Percentiles rank a stretch among this genome's conserved stretches.
Conservation (phyloP, 257 asterid species). For the Gentiana straminea region DNA sequence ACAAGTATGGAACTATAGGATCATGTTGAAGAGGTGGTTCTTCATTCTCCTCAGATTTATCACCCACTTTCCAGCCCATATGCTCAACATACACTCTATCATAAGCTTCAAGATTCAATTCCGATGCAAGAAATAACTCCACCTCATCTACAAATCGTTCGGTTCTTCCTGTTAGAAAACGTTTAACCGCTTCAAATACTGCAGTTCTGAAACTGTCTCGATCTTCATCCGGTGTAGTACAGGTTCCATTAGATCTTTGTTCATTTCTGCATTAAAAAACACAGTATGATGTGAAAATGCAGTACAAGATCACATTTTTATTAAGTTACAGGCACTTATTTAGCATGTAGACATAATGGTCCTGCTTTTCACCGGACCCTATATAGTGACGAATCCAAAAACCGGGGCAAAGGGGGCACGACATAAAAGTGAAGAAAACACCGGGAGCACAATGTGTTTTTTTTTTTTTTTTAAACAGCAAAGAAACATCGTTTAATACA, state of each 20-base stretch:
- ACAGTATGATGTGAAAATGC: neutral
- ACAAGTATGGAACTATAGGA: constrained; percentile 35
- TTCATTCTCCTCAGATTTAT: constrained; percentile 15
- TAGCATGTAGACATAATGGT: too few species aligned
- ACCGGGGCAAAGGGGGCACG: too few species aligned
- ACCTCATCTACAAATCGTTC: constrained; percentile 50
- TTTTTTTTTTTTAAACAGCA: too few species aligned
- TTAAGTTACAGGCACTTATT: too few species aligned
- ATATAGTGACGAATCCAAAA: too few species aligned
- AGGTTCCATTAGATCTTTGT: constrained; percentile 14
- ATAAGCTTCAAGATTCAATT: constrained; percentile 54
- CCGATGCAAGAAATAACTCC: constrained; percentile 65
- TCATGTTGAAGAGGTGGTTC: constrained; percentile 25
- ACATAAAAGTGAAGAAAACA: too few species aligned
- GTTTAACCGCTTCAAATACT: constrained; percentile 48
- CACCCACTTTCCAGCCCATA: constrained; percentile 45
- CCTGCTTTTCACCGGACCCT: too few species aligned
- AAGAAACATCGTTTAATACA: too few species aligned
- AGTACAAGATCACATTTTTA: neutral
- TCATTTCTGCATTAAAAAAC: constrained; percentile 37
- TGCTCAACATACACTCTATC: constrained; percentile 46
- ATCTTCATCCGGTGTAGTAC: constrained; percentile 22
- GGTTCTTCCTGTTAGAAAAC: constrained; percentile 54
- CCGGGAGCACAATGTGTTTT: too few species aligned
- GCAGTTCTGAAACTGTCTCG: constrained; percentile 31